phyloP scores from a whole-genome alignment of 1,284 basidiomycete genomes.

The Wolfiporia cocos region DNA sequence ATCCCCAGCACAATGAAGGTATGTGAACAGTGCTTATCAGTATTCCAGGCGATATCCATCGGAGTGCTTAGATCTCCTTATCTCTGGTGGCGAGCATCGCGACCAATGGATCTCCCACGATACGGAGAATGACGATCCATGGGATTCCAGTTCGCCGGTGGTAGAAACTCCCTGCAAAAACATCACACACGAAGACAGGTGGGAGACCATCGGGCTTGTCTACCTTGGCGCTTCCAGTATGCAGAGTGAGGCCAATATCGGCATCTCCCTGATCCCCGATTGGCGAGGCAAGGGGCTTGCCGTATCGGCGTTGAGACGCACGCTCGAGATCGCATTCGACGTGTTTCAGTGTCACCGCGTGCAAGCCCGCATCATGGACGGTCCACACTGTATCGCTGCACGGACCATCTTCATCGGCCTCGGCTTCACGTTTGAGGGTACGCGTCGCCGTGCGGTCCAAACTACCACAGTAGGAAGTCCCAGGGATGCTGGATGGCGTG shows the following conservation, averaged over 20 bases:
- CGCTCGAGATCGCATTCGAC: conserved; percentile 41
- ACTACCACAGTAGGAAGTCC: too few species aligned
- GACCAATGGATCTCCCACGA: too few species aligned
- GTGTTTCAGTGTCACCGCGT: conserved; percentile 45
- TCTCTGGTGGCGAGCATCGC: too few species aligned
- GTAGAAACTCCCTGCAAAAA: too few species aligned
- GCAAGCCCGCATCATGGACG: conserved; percentile 15
- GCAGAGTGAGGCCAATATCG: conserved; percentile 42
- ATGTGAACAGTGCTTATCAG: too few species aligned
- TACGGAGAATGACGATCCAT: too few species aligned
- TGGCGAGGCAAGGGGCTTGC: conserved; percentile 37
- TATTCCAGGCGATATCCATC: too few species aligned
- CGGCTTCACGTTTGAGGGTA: conserved; percentile 56
- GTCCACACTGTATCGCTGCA: conserved; percentile 8
- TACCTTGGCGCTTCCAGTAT: conserved; percentile 32
- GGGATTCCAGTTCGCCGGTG: too few species aligned
- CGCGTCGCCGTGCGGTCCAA: conserved; percentile 44
- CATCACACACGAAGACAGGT: too few species aligned
- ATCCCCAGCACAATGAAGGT: too few species aligned
- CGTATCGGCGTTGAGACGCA: conserved; percentile 34
- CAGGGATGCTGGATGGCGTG: conserved; percentile 43
- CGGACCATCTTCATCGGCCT: conserved; percentile 18
- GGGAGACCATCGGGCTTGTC: conserved; percentile 36
- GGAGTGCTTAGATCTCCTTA: too few species aligned
- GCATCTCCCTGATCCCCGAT: conserved; percentile 35